These are phyloP conservation scores for Stramenopiles sp. DNA, from an alignment of 352 stramenopile species.

Conservation along the genomic window DNA sequence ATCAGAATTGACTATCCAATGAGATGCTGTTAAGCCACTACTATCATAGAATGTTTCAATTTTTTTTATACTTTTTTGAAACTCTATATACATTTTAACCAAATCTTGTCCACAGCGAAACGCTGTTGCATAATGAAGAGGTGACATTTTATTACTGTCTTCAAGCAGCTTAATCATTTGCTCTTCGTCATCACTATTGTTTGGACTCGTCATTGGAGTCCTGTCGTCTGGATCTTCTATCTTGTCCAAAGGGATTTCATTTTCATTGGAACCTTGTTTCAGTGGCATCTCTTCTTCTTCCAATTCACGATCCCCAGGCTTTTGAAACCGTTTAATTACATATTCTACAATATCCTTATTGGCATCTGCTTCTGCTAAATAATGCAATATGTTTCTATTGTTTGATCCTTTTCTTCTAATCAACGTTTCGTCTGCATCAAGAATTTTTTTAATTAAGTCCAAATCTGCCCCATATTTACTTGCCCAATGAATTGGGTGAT, in stretches of 20 bases:
- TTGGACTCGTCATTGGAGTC: neutral
- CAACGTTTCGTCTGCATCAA: neutral
- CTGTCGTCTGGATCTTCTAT: neutral
- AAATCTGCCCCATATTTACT: neutral
- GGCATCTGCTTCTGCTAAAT: neutral
- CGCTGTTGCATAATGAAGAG: too few relatives aligned
- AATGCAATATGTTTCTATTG: neutral
- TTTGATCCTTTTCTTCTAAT: neutral
- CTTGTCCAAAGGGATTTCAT: neutral
- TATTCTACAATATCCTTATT: neutral
- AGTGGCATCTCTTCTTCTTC: neutral
- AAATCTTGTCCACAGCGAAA: too few relatives aligned
- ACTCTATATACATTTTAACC: too few relatives aligned
- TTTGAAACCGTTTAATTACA: neutral
- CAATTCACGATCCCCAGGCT: neutral
- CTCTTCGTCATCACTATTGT: neutral
- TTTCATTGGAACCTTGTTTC: neutral
- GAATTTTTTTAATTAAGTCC: neutral
- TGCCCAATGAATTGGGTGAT: neutral
- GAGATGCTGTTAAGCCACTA: too few relatives aligned
- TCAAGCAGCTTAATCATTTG: neutral
- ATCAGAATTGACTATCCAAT: neutral
- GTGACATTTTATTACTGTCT: neutral
- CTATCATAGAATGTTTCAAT: too few relatives aligned
- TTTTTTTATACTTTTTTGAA: too few relatives aligned